Percentiles rank a stretch among this genome's conserved stretches.
Evolutionary conservation across 805 yeast species (phyloP).

Genomic region (Zygosaccharomyces lentus): DNA sequence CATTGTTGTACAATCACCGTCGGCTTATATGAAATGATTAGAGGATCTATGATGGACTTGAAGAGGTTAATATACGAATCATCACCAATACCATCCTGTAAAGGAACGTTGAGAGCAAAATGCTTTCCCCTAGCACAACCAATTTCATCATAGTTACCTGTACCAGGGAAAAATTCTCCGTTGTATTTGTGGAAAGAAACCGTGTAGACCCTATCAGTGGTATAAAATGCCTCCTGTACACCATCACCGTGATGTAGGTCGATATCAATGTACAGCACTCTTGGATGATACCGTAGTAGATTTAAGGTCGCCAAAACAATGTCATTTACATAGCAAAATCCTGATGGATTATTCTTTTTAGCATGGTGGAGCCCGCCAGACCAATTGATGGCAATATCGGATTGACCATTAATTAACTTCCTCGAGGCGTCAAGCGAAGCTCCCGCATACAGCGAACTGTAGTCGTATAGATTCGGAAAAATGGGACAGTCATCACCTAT

Average conservation of each 20-base stretch:
- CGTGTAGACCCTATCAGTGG: slow-evolving; percentile 89
- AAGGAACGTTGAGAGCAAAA: slow-evolving; percentile 79
- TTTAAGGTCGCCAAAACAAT: slow-evolving; percentile 82
- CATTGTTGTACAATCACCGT: slow-evolving; percentile 95
- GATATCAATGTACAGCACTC: slow-evolving; percentile 83
- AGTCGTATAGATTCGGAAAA: slow-evolving; percentile 72
- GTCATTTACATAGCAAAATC: slow-evolving; percentile 88
- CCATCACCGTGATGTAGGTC: slow-evolving; percentile 96
- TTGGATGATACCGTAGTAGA: slow-evolving; percentile 72
- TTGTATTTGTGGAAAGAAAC: slow-evolving; percentile 83
- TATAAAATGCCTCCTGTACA: slow-evolving; percentile 89
- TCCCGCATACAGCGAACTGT: slow-evolving; percentile 77
- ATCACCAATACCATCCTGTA: slow-evolving; percentile 93
- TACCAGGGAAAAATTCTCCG: slow-evolving; percentile 91
- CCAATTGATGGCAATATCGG: slow-evolving; percentile 90
- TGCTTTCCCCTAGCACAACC: slow-evolving; percentile 85
- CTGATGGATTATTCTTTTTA: slow-evolving; percentile 82
- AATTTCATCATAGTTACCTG: slow-evolving; percentile 79
- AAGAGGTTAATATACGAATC: slow-evolving; percentile 43
- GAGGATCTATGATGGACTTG: slow-evolving; percentile 84
- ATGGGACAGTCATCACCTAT: slow-evolving; percentile 95
- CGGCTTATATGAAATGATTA: slow-evolving; percentile 83
- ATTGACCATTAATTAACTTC: slow-evolving; percentile 70
- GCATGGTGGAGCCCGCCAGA: slow-evolving; percentile 95
- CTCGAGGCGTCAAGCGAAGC: slow-evolving; percentile 90